phyloP scores from a whole-genome alignment of 768 basidiomycete genomes.

The Boletus eberwhitei region DNA sequence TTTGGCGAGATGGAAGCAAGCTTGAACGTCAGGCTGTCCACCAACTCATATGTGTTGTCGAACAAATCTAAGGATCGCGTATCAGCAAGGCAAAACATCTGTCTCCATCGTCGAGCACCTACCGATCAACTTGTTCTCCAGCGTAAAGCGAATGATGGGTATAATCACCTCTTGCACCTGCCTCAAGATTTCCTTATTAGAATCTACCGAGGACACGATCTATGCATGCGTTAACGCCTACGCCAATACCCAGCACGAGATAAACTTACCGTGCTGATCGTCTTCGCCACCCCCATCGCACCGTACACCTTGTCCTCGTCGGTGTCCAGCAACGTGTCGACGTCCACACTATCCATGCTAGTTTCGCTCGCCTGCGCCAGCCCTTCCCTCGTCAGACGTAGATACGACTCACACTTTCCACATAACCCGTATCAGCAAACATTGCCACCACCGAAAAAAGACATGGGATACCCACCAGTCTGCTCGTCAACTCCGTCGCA shows the following conservation, averaged over 20 bases:
- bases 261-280: conserved; percentile 65
- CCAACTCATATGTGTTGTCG: conserved; percentile 83
- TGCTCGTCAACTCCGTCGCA: conserved; percentile 72
- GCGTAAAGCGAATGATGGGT: conserved; percentile 71
- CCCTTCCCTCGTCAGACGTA: conserved; percentile 72
- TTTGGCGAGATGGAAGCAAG: conserved; percentile 68
- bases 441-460: not conserved
- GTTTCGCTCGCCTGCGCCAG: conserved; percentile 48
- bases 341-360: conserved; percentile 47
- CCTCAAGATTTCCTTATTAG: conserved; percentile 66
- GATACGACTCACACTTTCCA: conserved; percentile 73
- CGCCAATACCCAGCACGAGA: not conserved
- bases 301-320: conserved; percentile 86
- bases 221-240: conserved; percentile 28
- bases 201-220: conserved; percentile 75
- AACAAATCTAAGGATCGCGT: conserved; percentile 57
- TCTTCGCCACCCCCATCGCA: conserved; percentile 85
- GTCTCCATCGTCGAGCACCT: conserved; percentile 16
- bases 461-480: conserved; percentile 52
- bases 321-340: conserved; percentile 54
- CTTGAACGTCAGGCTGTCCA: conserved; percentile 83
- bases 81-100: not conserved
- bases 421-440: not conserved
- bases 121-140: conserved; percentile 79
- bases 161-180: conserved; percentile 82